These are phyloP conservation scores for Termitomyces eurrhizus DNA, from an alignment of 768 basidiomycete species.

Conservation along the genomic window DNA sequence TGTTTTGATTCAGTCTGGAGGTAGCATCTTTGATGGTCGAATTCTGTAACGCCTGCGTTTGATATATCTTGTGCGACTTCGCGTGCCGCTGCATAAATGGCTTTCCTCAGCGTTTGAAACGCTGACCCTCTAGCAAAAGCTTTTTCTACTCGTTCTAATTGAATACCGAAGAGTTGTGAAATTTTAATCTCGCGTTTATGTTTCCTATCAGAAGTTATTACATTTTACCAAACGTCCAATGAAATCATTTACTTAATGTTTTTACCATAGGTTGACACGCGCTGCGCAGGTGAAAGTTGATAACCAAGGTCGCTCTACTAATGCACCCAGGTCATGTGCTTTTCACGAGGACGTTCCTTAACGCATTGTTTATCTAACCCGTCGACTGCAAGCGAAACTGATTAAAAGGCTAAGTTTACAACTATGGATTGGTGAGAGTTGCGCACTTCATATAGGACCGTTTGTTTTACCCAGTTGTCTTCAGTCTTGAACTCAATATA, in stretches of 20 bases:
- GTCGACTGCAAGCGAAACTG: not conserved
- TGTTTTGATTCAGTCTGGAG: not conserved
- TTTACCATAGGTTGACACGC: not conserved
- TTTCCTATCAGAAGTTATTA: not conserved
- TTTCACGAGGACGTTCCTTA: not conserved
- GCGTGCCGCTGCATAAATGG: slow-evolving; percentile 30
- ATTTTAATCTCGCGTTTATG: slow-evolving; percentile 1
- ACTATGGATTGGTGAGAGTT: slow-evolving; percentile 48
- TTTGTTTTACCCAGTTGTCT: slow-evolving; percentile 1
- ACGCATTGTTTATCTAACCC: not conserved
- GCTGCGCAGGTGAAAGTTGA: not conserved
- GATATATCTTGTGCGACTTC: slow-evolving; percentile 25
- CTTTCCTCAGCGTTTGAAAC: slow-evolving; percentile 29
- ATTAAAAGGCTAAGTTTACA: not conserved
- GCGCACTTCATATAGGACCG: not conserved
- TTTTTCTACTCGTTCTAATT: slow-evolving; percentile 25
- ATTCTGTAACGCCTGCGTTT: slow-evolving; percentile 20
- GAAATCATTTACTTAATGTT: not conserved
- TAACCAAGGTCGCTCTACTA: not conserved
- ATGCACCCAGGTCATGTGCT: not conserved
- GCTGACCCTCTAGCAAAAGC: slow-evolving; percentile 19
- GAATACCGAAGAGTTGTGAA: not conserved
- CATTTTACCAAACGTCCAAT: not conserved
- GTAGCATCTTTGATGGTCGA: not conserved
- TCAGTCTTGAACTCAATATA: slow-evolving; percentile 74